Base-by-base conservation (phyloP, 768 basidiomycete genomes). In the Russula emetica region DNA sequence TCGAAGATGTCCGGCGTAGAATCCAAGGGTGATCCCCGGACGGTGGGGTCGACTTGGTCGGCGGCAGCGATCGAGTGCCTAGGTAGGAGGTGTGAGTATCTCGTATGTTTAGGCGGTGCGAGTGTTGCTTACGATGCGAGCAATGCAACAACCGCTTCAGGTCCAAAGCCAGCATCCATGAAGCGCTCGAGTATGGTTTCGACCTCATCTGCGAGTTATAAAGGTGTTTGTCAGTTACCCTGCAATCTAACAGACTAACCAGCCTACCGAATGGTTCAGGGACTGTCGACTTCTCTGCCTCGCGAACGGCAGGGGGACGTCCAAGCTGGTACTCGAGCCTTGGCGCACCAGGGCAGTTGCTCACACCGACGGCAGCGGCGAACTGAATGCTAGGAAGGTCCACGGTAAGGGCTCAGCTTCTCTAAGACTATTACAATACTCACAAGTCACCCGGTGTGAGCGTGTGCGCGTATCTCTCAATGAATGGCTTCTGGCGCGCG, bases 391-490 rank as follows among this genome's bases (percentile, higher is more conserved):
- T 75, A 28, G 14, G 22, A 22, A 50, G 30, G 14, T 38, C n/a
- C 36, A 13, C 24, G 34, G 9, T 58, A 54, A 36, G 22, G 10
- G 32, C 36, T 36, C 28, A 32, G 4, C 55, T 36, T 47, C 16
- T 24, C 34, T 40, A 22, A n/a, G 24, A 32, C 5, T 40, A 42
- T 22, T 5, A 40, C 2, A 40, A 51, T 14, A 72, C 78, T 59
- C 64, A 81, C 80, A 83, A 77, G 72, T 83, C 82, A 49, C 79
- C 82, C 42, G 76, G 61, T 16, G 75, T 70, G 53, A 79, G 72
- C 63, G 75, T 73, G 71, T 78, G 72, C 63, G 75, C 73, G 72
- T 79, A 72, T 44, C 69, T 72, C 14, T 63, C 62, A 26, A 77
- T 60, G 71, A 80, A 74, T 3, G 75, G 74, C 30, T 69, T 71